Evolutionary conservation across 352 stramenopile species (phyloP).

Genomic region (Pythium sukuiense): DNA sequence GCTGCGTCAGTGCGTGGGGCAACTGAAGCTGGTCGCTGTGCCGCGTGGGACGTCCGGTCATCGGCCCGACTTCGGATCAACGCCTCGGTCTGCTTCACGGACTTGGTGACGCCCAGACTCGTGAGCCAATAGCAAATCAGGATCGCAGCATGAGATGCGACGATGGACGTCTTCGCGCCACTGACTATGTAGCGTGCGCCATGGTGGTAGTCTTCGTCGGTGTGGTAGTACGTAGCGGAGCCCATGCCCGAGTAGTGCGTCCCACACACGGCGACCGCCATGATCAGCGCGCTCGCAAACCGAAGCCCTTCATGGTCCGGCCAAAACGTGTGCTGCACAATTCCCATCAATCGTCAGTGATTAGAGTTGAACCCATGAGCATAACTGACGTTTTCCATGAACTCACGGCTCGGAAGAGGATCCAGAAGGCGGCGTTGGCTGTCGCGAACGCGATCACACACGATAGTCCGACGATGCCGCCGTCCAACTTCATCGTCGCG

Average conservation of each 20-base stretch:
- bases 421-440: conserved; percentile 72
- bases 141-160: conserved; percentile 58
- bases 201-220: conserved; percentile 33
- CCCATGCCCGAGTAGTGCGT: conserved; percentile 72
- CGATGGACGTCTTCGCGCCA: conserved; percentile 31
- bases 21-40: background rate
- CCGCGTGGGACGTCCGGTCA: conserved; percentile 1
- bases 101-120: conserved; percentile 17
- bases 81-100: conserved; percentile 15
- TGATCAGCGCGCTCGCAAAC: conserved; percentile 58
- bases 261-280: conserved; percentile 70
- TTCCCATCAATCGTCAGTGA: background rate
- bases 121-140: conserved; percentile 62
- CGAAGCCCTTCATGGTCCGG: conserved; percentile 50
- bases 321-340: conserved; percentile 55
- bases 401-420: conserved; percentile 65
- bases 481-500: conserved; percentile 41
- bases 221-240: conserved; percentile 46
- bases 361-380: too few species aligned
- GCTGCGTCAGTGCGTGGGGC: background rate
- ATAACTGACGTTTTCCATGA: background rate
- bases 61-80: conserved; percentile 1
- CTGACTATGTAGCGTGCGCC: conserved; percentile 32
- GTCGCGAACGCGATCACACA: conserved; percentile 60
- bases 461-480: conserved; percentile 46